Evolutionary conservation across 805 yeast species (phyloP), one percentile per base, ranked within the genome.

Genomic region (Suhomyces sp.): DNA sequence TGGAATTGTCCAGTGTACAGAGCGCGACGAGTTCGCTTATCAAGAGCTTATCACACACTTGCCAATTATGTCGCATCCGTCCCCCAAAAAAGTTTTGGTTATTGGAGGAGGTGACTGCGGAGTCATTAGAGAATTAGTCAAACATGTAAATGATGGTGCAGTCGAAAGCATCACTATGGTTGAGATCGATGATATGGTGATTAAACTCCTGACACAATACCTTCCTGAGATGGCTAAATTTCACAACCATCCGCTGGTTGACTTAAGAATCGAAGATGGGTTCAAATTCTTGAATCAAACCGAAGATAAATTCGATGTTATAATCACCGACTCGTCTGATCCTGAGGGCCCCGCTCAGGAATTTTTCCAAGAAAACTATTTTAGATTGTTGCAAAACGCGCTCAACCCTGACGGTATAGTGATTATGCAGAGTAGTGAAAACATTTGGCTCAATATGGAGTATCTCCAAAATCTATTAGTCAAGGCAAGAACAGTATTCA

Each of bases 91-190:
- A 51, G 96, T 90, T 8, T 79, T 91, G 49, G 94, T 91, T 29
- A 88, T 91, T 61, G 97, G 97, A 26, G 97, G 97, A 24, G 97
- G 97, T 44, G 97, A 91, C 68, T 96, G 97, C 58, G 97, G 97
- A 56, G 97, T 91, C 19, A 73, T 92, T 36, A 80, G 97, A 62
- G 97, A 91, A 68, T 85, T 89, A 15, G 83, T 90, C 46, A 92
- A 91, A 71, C 93, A 88, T 64, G 60, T 72, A 29, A 68, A 68
- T 12, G 74, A 74, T 40, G 75, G 78, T 5, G 74, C 79, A 45
- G 79, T 86, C 4, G 86, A 87, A 58, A 69, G 73, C 46, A 87
- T 88, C 13, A 86, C 87, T 12, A 77, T 91, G 68, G 93, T 89
- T n/a, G 97, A 91, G 65, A 92, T 91, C 57, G 97, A 91, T 70